Evolutionary conservation across 495 filamentous ascomycete genomes (phyloP).

Genomic region (Polyplosphaeria fusca): DNA sequence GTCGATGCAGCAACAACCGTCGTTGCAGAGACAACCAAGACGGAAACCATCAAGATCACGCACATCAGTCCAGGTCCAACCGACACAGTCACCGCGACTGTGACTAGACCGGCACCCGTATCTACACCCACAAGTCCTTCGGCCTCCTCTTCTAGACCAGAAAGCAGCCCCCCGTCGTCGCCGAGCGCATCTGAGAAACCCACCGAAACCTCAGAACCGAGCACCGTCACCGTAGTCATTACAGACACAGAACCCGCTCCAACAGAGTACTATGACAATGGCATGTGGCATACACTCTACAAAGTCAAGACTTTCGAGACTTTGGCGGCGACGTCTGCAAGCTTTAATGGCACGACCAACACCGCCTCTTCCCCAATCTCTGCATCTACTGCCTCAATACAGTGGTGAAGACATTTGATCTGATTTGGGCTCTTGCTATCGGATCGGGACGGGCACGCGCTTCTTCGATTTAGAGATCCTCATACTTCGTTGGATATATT

Average conservation of each 20-base stretch:
- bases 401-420: too few relatives aligned
- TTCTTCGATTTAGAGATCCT: too few relatives aligned
- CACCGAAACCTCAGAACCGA: background rate
- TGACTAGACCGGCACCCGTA: background rate
- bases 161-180: background rate
- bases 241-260: background rate
- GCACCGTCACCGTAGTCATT: slow-evolving; percentile 19
- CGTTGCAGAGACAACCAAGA: slow-evolving; percentile 8
- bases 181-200: background rate
- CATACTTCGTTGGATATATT: too few relatives aligned
- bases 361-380: too few relatives aligned
- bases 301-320: slow-evolving; percentile 24
- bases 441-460: too few relatives aligned
- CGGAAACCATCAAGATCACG: slow-evolving; percentile 8
- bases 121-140: background rate
- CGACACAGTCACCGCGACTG: slow-evolving; percentile 5
- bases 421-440: too few relatives aligned
- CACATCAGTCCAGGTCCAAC: background rate
- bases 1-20: slow-evolving; percentile 1
- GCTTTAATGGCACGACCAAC: too few relatives aligned
- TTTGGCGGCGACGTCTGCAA: too few relatives aligned
- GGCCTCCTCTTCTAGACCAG: background rate
- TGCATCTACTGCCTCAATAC: too few relatives aligned
- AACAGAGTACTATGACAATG: slow-evolving; percentile 34
- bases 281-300: slow-evolving; percentile 33